A percentile compares a stretch with the other conserved stretches of the same genome.
Conservation (phyloP, 139 green algal species). For the Coelastrella sp. region DNA sequence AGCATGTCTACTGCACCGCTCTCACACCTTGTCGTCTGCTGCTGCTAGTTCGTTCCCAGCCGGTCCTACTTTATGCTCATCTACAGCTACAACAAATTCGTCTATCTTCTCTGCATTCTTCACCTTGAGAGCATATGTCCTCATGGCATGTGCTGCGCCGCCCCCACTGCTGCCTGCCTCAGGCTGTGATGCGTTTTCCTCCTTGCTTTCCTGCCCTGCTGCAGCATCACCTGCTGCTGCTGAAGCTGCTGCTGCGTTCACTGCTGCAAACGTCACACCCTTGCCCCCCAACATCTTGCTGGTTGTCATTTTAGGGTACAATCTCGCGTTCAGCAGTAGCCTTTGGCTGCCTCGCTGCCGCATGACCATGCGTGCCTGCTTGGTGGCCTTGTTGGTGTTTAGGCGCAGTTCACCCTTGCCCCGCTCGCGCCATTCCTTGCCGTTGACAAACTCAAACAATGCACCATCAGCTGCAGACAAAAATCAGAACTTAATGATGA, state of each 20-base stretch:
- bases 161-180: not conserved
- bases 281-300: conserved; percentile 85
- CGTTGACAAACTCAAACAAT: conserved; percentile 88
- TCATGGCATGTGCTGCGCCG: conserved; percentile 2
- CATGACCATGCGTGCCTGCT: conserved; percentile 89
- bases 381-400: conserved; percentile 61
- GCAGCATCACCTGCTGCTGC: not conserved
- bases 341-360: conserved; percentile 86
- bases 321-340: conserved; percentile 92
- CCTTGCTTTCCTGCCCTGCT: not conserved
- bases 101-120: conserved; percentile 54
- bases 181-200: not conserved
- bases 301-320: conserved; percentile 83
- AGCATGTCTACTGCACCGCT: too few relatives aligned
- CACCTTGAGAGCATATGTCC: conserved; percentile 63
- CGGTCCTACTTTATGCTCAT: not conserved
- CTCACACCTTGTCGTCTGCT: conserved; percentile 1
- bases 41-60: not conserved
- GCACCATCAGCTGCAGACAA: conserved; percentile 68
- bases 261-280: conserved; percentile 83
- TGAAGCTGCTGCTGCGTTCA: conserved; percentile 68
- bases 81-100: conserved; percentile 25
- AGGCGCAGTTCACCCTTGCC: conserved; percentile 90
- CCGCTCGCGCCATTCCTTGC: conserved; percentile 85
- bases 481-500: too few relatives aligned